These are phyloP conservation scores for Grosmannia serpens DNA, from an alignment of 2,329 filamentous ascomycete genomes.

Conservation along the genomic window DNA sequence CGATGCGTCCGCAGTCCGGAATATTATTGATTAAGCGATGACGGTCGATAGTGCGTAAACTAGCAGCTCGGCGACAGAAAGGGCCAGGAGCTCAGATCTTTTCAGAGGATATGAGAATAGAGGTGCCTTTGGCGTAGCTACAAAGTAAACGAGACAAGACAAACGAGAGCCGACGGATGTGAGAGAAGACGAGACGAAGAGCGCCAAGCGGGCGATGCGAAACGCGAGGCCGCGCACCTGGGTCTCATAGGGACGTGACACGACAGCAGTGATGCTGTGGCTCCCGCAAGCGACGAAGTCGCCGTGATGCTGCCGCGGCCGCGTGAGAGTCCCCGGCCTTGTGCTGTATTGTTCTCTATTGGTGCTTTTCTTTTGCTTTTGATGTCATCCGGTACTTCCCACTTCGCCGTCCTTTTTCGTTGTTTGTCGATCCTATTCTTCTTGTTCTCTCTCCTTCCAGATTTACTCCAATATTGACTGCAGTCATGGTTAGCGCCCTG, in stretches of 20 bases:
- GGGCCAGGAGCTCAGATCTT: not conserved
- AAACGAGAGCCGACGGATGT: not conserved
- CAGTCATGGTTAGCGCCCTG: not conserved
- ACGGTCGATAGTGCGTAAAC: not conserved
- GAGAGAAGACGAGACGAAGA: not conserved
- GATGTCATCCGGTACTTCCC: not conserved
- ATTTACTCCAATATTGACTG: not conserved
- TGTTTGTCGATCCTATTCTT: not conserved
- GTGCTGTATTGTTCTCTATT: no score
- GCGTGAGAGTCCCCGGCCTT: no score
- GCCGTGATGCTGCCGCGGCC: not conserved
- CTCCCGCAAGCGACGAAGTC: not conserved
- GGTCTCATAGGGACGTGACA: not conserved
- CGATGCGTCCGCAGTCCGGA: not conserved
- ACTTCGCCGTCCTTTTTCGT: not conserved
- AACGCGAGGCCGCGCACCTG: not conserved
- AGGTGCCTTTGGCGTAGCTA: not conserved
- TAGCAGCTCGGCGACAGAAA: not conserved
- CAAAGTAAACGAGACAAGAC: not conserved
- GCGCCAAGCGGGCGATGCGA: not conserved
- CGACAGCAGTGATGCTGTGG: not conserved
- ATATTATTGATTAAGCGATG: not conserved
- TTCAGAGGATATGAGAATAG: not conserved
- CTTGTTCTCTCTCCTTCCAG: not conserved
- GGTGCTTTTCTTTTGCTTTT: not conserved